These are phyloP conservation scores for Leptographium procerum DNA, from an alignment of 2,329 filamentous ascomycete genomes.

Conservation along the genomic window DNA sequence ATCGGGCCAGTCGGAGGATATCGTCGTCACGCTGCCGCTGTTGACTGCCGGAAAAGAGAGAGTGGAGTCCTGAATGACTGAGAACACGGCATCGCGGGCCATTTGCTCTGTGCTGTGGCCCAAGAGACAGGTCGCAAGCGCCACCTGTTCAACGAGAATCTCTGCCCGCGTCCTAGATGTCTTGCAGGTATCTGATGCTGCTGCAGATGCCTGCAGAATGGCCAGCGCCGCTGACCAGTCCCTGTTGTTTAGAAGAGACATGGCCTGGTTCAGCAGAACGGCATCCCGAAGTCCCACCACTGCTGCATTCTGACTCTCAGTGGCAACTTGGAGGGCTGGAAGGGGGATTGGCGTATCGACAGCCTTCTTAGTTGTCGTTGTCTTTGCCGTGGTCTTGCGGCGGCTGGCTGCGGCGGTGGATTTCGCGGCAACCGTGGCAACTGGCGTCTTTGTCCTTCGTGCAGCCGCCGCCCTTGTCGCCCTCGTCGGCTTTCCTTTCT, in stretches of 20 bases:
- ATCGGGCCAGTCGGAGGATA: conserved; percentile 22
- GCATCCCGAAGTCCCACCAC: conserved; percentile 24
- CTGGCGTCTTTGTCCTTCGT: conserved; percentile 15
- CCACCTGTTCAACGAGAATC: conserved; percentile 42
- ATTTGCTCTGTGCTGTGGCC: conserved; percentile 61
- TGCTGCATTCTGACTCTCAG: conserved; percentile 15
- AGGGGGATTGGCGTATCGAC: conserved; percentile 3
- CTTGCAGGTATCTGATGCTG: conserved; percentile 15
- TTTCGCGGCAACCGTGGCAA: conserved; percentile 17
- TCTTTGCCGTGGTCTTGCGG: conserved; percentile 17
- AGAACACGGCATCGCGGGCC: conserved; percentile 71
- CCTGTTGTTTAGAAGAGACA: conserved; percentile 34
- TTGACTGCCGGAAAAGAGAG: conserved; percentile 70
- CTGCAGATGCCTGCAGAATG: conserved; percentile 31
- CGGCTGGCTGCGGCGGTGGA: conserved; percentile 6
- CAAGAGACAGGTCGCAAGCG: conserved; percentile 56
- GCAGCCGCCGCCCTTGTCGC: neutral
- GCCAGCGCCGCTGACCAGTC: conserved; percentile 48
- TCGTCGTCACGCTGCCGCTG: conserved; percentile 10
- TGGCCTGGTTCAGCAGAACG: conserved; percentile 30
- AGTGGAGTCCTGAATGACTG: conserved; percentile 83
- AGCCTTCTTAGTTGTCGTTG: conserved; percentile 13
- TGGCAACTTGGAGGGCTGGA: neutral
- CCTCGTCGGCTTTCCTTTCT: neutral
- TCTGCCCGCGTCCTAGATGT: conserved; percentile 13